Evolutionary conservation across 208 protist genomes (phyloP), one percentile per base, ranked within the genome.

Genomic region (Wallacemonas rigidus): DNA sequence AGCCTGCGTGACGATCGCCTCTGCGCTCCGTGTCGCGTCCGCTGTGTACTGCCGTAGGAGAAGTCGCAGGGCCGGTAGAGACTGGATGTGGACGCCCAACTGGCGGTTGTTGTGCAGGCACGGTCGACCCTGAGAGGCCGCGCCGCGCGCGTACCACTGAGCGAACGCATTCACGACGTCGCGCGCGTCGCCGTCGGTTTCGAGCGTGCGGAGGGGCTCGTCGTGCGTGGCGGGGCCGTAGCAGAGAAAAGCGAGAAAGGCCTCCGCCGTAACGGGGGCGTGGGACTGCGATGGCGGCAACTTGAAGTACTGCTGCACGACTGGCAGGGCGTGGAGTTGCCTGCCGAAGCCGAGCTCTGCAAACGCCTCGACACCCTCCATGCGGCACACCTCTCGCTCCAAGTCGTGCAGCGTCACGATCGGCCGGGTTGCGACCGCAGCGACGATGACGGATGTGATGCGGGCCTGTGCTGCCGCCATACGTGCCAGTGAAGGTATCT

Each of bases 371-470:
- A 94, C 86, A 12, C 80, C 78, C 47, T 92, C 85, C 54, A 45
- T 41, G 14, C 74, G 58, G 39, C 87, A 93, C 0, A 91, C 51
- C 71, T 92, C 89, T 14, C 58, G 41, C 62, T 96, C 83, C 5
- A 96, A 70, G n/a, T 96, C 92, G 74, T 85, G 76, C n/a, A 96
- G 11, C 4, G 92, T 96, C 11, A 92, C 86, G 1, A 96, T 79
- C 17, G 89, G 81, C 3, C 88, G 83, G 0, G 88, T 93, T 26
- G 79, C 80, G 56, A 95, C 79, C 14, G 87, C 85, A 5, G 76
- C 69, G 43, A 88, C 70, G 12, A 96, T 72, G 5, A 76, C 63
- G 9, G 77, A 67, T 39, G 86, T 91, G 0, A 95, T 60, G 1
- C 86, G 80, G 51, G 76, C 62, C 71, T 96, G 86, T 35, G 82